Base-by-base conservation (phyloP, 1,139 yeast genomes). In the Candida mesenterica region DNA sequence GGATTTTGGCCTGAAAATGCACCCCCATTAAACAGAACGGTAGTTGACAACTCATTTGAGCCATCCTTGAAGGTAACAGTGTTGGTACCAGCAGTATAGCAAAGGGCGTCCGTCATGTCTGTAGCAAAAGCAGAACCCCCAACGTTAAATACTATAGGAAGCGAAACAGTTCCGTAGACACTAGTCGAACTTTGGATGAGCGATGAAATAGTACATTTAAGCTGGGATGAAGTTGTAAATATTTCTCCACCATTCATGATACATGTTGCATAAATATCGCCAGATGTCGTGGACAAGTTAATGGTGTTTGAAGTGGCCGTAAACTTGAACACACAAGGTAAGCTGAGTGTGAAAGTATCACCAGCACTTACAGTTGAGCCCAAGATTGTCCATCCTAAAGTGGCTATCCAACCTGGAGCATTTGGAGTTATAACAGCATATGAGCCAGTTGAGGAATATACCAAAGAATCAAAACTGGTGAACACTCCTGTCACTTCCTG, bases 281-380 rank as follows among this genome's bases (percentile, higher is more conserved):
- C 32, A 7, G 50, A 49, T 0, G 47, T 62, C 6, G 14, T 13
- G 5, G 30, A 26, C 30, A 61, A 50, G 14, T 39, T 29, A 4
- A 60, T 33, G 2, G 46, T 18, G 13, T 10, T n/a, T 7, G 6
- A 5, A n/a, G 6, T n/a, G 5, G 59, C 31, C 4, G 63, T 55
- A 33, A 61, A 59, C 37, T 57, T 59, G 40, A 49, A 61, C 3
- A 57, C 67, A 46, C 62, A 52, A 4, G 63, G 63, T 43, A 60
- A 38, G 19, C 33, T 33, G 31, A 60, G 52, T 1, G 51, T 44
- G 41, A 60, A 59, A 4, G 62, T 55, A 35, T 60, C 65, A 17
- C 62, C 63, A 0, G 61, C 18, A 4, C 9, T 15, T 15, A 31
- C 32, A 8, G 24, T 19, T 8, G 36, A 10, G 7, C 42, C 40